Evolutionary conservation across 495 filamentous ascomycete species (phyloP).

Genomic region (Clavariopsis aquatica): DNA sequence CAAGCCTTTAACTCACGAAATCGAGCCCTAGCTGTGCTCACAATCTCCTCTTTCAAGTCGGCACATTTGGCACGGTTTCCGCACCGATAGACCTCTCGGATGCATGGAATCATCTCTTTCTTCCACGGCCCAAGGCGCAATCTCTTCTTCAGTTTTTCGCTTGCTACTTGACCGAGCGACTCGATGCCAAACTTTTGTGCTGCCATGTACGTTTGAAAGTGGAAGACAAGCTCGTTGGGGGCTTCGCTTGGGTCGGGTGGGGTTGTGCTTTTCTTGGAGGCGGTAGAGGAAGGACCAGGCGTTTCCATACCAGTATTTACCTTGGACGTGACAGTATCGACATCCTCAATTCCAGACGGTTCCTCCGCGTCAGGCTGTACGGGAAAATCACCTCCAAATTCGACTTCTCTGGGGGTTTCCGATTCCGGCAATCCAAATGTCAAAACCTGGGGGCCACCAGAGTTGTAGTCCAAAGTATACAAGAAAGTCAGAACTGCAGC

Average conservation of each 20-base stretch:
- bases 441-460: conserved; percentile 9
- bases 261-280: not conserved
- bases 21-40: conserved; percentile 12
- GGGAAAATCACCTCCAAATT: too few species aligned
- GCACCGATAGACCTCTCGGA: conserved; percentile 25
- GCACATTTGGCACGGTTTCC: not conserved
- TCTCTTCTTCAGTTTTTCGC: conserved; percentile 20
- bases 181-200: conserved; percentile 25
- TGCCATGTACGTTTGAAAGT: conserved; percentile 20
- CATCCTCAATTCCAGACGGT: not conserved
- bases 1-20: conserved; percentile 15
- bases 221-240: conserved; percentile 28
- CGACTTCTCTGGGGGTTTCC: too few species aligned
- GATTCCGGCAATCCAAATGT: conserved; percentile 17
- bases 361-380: not conserved
- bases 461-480: conserved; percentile 33
- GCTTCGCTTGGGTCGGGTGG: conserved; percentile 9
- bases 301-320: not conserved
- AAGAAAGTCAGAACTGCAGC: conserved; percentile 34
- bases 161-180: conserved; percentile 13
- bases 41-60: conserved; percentile 15
- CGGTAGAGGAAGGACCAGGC: not conserved
- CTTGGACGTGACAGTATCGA: not conserved
- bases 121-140: conserved; percentile 8
- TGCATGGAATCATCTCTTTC: conserved; percentile 20